Evolutionary conservation across 1,139 yeast genomes (phyloP).

Genomic region (Nakaseomyces uthaithaninus): DNA sequence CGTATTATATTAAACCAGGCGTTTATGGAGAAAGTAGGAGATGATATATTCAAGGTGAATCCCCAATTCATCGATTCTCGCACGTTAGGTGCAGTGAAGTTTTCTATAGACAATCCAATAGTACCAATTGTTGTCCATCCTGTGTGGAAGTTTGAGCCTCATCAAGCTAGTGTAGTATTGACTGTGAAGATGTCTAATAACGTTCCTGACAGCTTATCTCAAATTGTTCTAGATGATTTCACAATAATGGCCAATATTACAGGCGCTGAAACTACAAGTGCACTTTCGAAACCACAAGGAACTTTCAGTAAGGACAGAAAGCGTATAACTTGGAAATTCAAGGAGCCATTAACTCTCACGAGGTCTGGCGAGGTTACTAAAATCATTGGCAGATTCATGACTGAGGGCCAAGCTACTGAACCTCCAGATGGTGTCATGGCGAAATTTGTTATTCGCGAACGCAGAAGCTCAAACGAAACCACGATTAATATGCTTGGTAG

Average conservation of each 20-base stretch:
- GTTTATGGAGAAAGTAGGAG: slow-evolving; percentile 32
- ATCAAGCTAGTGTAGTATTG: slow-evolving; percentile 77
- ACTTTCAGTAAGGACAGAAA: slow-evolving; percentile 76
- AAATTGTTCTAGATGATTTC: slow-evolving; percentile 48
- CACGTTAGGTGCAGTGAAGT: slow-evolving; percentile 70
- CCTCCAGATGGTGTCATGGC: slow-evolving; percentile 64
- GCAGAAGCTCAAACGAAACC: slow-evolving; percentile 15
- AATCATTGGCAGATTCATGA: slow-evolving; percentile 63
- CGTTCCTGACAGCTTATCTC: slow-evolving; percentile 39
- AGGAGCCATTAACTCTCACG: slow-evolving; percentile 37
- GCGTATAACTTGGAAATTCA: slow-evolving; percentile 77
- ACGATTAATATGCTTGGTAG: slow-evolving; percentile 20
- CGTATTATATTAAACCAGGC: slow-evolving; percentile 34
- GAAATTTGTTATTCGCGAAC: slow-evolving; percentile 42
- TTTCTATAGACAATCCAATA: slow-evolving; percentile 42
- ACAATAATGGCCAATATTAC: slow-evolving; percentile 58
- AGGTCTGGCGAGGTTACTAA: slow-evolving; percentile 43
- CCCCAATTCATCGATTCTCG: slow-evolving; percentile 40
- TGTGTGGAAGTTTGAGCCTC: slow-evolving; percentile 80
- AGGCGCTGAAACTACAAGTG: slow-evolving; percentile 48
- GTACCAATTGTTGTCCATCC: slow-evolving; percentile 70
- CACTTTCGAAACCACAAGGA: slow-evolving; percentile 86
- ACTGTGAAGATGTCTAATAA: slow-evolving; percentile 41
- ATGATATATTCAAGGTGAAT: slow-evolving; percentile 30
- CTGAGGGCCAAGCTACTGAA: slow-evolving; percentile 54